Conservation (phyloP, 805 yeast species). For the Lipomyces sp. region DNA sequence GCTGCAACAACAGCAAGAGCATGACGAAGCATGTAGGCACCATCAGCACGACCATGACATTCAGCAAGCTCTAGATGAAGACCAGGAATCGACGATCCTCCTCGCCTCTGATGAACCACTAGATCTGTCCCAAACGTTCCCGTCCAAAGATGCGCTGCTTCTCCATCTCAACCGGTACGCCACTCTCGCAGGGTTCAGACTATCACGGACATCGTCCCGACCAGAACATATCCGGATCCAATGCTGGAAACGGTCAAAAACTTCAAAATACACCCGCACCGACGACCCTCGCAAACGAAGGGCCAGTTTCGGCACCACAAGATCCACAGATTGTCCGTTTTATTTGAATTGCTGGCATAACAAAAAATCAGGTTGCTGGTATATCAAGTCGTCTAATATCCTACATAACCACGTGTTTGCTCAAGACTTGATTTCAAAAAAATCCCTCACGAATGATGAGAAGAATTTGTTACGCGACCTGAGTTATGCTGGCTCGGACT, state of each 20-base stretch:
- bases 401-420: conserved; percentile 32
- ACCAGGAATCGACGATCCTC: neutral
- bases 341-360: conserved; percentile 36
- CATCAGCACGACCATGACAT: conserved; percentile 1
- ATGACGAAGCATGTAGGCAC: conserved; percentile 10
- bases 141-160: conserved; percentile 32
- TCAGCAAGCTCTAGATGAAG: conserved; percentile 4
- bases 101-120: conserved; percentile 25
- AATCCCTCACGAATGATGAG: conserved; percentile 27
- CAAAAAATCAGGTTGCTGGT: conserved; percentile 34
- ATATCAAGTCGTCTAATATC: conserved; percentile 31
- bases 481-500: conserved; percentile 32
- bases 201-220: conserved; percentile 33
- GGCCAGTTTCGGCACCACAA: conserved; percentile 29
- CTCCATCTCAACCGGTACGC: conserved; percentile 32
- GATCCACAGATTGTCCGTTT: conserved; percentile 34
- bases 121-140: conserved; percentile 29
- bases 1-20: conserved; percentile 17
- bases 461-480: conserved; percentile 19
- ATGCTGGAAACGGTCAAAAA: conserved; percentile 36
- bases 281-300: conserved; percentile 24
- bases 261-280: conserved; percentile 32
- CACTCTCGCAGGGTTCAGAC: conserved; percentile 27
- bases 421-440: conserved; percentile 24
- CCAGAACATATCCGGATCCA: conserved; percentile 37